These are phyloP conservation scores for Leucocoprinus sp. DNA, from an alignment of 768 basidiomycete genomes.

Conservation along the genomic window DNA sequence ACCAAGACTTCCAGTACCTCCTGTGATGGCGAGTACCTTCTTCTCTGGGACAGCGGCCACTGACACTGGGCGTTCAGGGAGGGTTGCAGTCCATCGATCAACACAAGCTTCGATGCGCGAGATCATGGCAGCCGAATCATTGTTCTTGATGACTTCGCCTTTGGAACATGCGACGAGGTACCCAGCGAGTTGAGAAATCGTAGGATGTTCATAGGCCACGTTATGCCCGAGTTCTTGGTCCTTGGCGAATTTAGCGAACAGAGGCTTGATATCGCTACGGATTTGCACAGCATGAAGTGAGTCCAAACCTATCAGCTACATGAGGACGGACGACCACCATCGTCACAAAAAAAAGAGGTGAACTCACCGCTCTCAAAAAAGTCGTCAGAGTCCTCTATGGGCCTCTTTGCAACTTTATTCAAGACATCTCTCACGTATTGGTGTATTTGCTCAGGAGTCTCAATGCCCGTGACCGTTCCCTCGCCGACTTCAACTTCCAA, in stretches of 20 bases:
- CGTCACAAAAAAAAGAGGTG: neutral
- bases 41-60: neutral
- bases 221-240: slow-evolving; percentile 7
- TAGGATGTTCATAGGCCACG: slow-evolving; percentile 6
- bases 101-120: slow-evolving; percentile 3
- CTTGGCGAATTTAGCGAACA: slow-evolving; percentile 1
- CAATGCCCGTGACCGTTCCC: neutral
- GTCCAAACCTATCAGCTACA: slow-evolving; percentile 4
- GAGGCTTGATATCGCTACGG: slow-evolving; percentile 5
- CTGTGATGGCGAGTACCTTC: slow-evolving; percentile 24
- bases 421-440: slow-evolving; percentile 4
- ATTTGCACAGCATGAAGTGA: slow-evolving; percentile 11
- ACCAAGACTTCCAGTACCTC: slow-evolving; percentile 26
- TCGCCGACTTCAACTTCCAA: slow-evolving; percentile 7
- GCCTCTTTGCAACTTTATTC: neutral
- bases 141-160: neutral
- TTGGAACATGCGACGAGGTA: slow-evolving; percentile 2
- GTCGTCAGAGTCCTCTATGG: slow-evolving; percentile 4
- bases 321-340: neutral
- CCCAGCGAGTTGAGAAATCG: slow-evolving; percentile 4
- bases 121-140: neutral
- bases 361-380: slow-evolving; percentile 9
- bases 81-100: slow-evolving; percentile 3
- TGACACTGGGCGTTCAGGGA: neutral
- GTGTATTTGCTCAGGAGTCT: slow-evolving; percentile 8